phyloP scores from a whole-genome alignment of 371 early-diverging fungal species.

The Apophysomyces trapeziformis region DNA sequence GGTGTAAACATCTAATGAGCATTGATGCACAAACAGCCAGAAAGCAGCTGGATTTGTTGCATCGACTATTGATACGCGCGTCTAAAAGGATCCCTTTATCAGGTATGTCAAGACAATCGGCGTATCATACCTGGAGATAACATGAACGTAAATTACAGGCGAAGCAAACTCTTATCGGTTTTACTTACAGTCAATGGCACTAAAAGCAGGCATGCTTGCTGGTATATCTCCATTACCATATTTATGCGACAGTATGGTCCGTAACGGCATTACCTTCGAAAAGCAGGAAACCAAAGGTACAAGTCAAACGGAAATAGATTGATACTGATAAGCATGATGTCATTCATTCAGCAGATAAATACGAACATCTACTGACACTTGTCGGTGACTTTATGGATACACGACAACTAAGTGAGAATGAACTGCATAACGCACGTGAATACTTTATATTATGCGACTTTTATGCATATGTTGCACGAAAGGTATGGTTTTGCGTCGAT shows the following conservation, averaged over 20 bases:
- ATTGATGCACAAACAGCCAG: conserved; percentile 30
- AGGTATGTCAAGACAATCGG: conserved; percentile 19
- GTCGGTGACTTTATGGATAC: conserved; percentile 28
- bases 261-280: conserved; percentile 39
- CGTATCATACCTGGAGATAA: no score
- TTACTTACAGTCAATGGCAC: conserved; percentile 24
- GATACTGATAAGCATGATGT: background rate
- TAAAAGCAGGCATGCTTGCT: conserved; percentile 18
- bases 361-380: conserved; percentile 26
- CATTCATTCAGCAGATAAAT: conserved; percentile 17
- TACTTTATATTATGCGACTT: conserved; percentile 48
- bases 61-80: conserved; percentile 27
- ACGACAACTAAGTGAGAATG: conserved; percentile 14
- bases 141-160: background rate
- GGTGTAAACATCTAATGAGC: conserved; percentile 33
- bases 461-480: conserved; percentile 40
- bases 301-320: background rate
- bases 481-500: conserved; percentile 20
- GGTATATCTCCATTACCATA: conserved; percentile 14
- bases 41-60: conserved; percentile 39
- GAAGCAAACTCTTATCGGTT: conserved; percentile 19
- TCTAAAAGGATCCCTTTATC: conserved; percentile 23
- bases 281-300: conserved; percentile 30
- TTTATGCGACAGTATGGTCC: conserved; percentile 38
- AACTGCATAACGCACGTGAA: conserved; percentile 34